phyloP scores from a whole-genome alignment of 148 eudicot genomes.

The Cornus kousa region DNA sequence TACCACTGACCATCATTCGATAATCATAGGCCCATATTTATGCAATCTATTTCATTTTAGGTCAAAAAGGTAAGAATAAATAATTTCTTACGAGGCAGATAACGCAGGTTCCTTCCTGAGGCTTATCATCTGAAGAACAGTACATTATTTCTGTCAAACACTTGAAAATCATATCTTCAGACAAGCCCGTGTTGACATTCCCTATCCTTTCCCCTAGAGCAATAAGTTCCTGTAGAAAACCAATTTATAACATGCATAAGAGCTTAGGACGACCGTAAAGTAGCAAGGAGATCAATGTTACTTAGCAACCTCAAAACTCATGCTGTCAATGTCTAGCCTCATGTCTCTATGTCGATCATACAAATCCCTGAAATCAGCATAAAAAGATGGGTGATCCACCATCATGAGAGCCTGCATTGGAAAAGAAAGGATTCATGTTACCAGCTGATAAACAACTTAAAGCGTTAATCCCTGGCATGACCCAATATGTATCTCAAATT shows the following conservation, averaged over 20 bases:
- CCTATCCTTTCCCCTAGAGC: slow-evolving; percentile 46
- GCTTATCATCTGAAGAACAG: slow-evolving; percentile 8
- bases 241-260: background rate
- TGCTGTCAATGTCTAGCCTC: slow-evolving; percentile 49
- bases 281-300: background rate
- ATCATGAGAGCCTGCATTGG: slow-evolving; percentile 21
- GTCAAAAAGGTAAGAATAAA: background rate
- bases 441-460: slow-evolving; percentile 4
- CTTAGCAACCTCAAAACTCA: slow-evolving; percentile 43
- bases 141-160: slow-evolving; percentile 21
- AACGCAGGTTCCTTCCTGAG: slow-evolving; percentile 24
- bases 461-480: background rate
- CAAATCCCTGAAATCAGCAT: slow-evolving; percentile 24
- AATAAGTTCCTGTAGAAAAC: slow-evolving; percentile 38
- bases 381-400: slow-evolving; percentile 25
- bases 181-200: slow-evolving; percentile 38
- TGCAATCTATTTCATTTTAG: background rate
- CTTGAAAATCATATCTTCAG: slow-evolving; percentile 28
- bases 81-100: slow-evolving; percentile 36
- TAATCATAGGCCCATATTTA: background rate
- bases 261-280: background rate
- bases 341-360: slow-evolving; percentile 37
- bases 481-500: background rate
- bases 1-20: background rate
- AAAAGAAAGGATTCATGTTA: slow-evolving; percentile 2